Evolutionary conservation across 2,329 filamentous ascomycete genomes (phyloP), one percentile per base, ranked within the genome.

Genomic region (Peltaster fructicola): DNA sequence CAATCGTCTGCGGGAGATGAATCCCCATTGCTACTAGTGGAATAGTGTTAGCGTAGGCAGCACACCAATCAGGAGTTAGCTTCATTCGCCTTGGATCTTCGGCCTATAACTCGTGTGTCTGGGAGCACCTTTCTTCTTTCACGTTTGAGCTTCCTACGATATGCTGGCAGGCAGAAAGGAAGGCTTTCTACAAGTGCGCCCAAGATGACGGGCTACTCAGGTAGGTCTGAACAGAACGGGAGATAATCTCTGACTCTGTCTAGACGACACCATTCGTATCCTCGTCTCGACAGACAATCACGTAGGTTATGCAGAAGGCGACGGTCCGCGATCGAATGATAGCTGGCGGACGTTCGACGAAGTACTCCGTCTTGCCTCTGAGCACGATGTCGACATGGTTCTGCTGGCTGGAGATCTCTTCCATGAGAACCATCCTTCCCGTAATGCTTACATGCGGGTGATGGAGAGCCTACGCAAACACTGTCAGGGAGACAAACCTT

Each of bases 261-360:
- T n/a, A n/a, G n/a, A n/a, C 18, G 81, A 98, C 55, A 91, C 81
- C 0, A 93, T 98, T 44, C 80, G 81, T 36, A 88, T 98, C 37
- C 71, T 98, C 17, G 66, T 98, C 31, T 75, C 88, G 18, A 95
- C 85, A 9, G 88, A 98, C 50, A 95, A 90, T 40, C 88, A 98
- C 75, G 88, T 98, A 32, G 88, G 88, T 25, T 95, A 82, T 53
- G 79, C 81, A 45, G 88, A 98, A 54, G 73, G 84, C 41, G 84
- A 98, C 50, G 69, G 80, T 2, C 78, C 88, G 32, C 80, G 88
- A n/a, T 85, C 84, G 36, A 80, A 95, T 48, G 88, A 98, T 51
- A 93, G 82, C 53, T 95, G 85, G 84, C 76, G 73, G 47, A 81
- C 76, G 3, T 98, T 98, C 55, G 77, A 98, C 48, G 88, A 98